Evolutionary conservation across 257 asterid species (phyloP), one percentile per base, ranked within the genome.

Genomic region (Petunia axillaris): DNA sequence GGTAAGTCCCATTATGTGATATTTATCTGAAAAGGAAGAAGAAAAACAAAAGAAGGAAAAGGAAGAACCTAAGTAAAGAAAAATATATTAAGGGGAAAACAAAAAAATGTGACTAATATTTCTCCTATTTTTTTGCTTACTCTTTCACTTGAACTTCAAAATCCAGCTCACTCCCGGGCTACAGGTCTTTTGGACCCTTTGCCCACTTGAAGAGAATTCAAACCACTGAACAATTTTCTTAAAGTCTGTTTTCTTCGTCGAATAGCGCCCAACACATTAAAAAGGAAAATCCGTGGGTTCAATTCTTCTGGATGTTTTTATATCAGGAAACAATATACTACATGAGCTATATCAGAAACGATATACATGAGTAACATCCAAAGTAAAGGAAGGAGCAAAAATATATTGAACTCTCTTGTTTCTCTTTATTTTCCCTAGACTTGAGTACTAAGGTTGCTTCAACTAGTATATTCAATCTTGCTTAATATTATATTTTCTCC

Each of bases 1-100:
- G 98, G 98, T 94, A 90, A 83, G 38, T 75, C 10, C 9, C 13
- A 2, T 41, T 0, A 68, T 43, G 38, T 4, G 16, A 44, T 14
- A 55, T 55, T 55, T 55, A 55, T 13, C 60, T 55, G 15, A 4
- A 14, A 52, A 52, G 15, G 57, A 52, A 52, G 25, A 14, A 13
- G 13, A 13, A 3, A 3, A 54, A 25, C 25, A 25, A 25, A 25
- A 25, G 25, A 25, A 25, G 25, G 25, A 25, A 13, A 13, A 13
- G 59, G 7, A 14, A 55, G 14, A 55, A 13, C 0, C 6, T 3
- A 54, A 54, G 4, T 54, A 4, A 55, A 55, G 4, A 25, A 55
- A 7, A 55, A 4, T 11, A 54, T 11, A 14, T 3, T 46, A 46
- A 46, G 53, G 53, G 1, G 60, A 14, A 55, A 55, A 14, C 8